phyloP scores from a whole-genome alignment of 2,329 filamentous ascomycete genomes.

The Lasiodiplodia hormozganensis region DNA sequence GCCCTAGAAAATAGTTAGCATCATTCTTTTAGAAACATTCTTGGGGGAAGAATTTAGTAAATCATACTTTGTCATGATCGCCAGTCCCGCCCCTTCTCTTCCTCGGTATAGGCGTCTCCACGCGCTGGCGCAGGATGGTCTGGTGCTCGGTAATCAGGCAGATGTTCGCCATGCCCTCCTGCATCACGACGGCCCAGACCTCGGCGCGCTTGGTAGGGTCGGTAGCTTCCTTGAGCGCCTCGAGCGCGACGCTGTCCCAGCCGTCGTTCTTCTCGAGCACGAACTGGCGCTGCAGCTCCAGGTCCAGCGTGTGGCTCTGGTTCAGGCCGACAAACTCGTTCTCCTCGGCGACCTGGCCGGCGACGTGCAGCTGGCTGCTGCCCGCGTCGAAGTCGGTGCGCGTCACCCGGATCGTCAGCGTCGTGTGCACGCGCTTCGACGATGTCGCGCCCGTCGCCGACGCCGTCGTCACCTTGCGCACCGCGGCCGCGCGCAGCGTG shows the following conservation, averaged over 20 bases:
- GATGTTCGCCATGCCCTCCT: constrained; percentile 84
- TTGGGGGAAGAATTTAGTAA: background rate
- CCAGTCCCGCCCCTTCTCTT: constrained; percentile 68
- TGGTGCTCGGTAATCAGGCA: constrained; percentile 83
- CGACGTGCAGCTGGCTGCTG: constrained; percentile 71
- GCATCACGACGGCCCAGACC: constrained; percentile 90
- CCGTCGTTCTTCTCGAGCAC: constrained; percentile 82
- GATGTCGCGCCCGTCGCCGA: constrained; percentile 66
- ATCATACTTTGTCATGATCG: constrained; percentile 65
- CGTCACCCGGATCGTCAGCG: constrained; percentile 69
- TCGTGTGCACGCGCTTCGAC: constrained; percentile 69
- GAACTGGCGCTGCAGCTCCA: constrained; percentile 88
- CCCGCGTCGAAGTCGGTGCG: constrained; percentile 73
- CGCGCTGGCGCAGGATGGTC: constrained; percentile 73
- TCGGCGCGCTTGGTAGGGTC: constrained; percentile 81
- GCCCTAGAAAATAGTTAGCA: constrained; percentile 47
- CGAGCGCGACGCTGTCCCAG: constrained; percentile 89
- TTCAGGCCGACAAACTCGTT: constrained; percentile 73
- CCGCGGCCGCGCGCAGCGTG: constrained; percentile 68
- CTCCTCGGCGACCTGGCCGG: constrained; percentile 69
- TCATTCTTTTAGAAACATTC: background rate
- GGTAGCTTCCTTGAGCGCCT: constrained; percentile 79
- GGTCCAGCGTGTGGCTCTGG: constrained; percentile 75
- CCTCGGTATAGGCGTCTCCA: constrained; percentile 72
- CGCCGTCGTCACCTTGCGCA: constrained; percentile 70